Evolutionary conservation across 768 basidiomycete species (phyloP), one percentile per base, ranked within the genome.

Genomic region (Tricholoma terreum): DNA sequence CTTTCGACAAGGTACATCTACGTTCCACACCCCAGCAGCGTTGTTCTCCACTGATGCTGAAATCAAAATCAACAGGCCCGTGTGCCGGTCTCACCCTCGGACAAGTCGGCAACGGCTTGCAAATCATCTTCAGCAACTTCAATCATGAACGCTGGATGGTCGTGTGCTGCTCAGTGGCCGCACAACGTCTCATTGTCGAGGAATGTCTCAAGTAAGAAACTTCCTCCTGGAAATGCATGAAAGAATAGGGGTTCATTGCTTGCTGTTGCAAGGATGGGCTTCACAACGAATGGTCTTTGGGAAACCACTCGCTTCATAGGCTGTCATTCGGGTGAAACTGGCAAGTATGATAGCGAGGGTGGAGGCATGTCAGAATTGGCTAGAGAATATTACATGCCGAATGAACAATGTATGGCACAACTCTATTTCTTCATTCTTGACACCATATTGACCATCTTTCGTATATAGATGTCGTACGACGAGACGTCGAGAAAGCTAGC

Each of bases 61-160:
- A n/a, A n/a, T n/a, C 33, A 30, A 50, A 50, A 38, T 24, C 56
- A n/a, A 36, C 21, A 76, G 73, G 78, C 84, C 61, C 88, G 90
- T 51, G 94, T 96, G 0, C 94, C 95, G 0, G 78, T 90, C 8
- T 82, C 87, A 92, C 90, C 51, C 82, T 98, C n/a, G 96, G 96
- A 8, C 77, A 85, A 62, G 84, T 90, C 57, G 90, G 93, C 52
- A 83, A 83, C 45, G 96, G 96, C 49, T 81, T 98, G 78, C 80
- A 84, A 52, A 85, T 90, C 58, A 89, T 91, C 55, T 75, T 95
- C 17, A 87, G 82, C 67, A 93, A 93, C 73, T 92, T 93, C 71
- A 92, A 94, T 66, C 91, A 93, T 66, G 92, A 93, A 66, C 83
- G 92, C 52, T 92, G 90, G 91, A 91, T 93, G 87, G 88, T 93